Conservation (phyloP, 2,329 filamentous ascomycete genomes). For the Dactylellina leptospora region DNA sequence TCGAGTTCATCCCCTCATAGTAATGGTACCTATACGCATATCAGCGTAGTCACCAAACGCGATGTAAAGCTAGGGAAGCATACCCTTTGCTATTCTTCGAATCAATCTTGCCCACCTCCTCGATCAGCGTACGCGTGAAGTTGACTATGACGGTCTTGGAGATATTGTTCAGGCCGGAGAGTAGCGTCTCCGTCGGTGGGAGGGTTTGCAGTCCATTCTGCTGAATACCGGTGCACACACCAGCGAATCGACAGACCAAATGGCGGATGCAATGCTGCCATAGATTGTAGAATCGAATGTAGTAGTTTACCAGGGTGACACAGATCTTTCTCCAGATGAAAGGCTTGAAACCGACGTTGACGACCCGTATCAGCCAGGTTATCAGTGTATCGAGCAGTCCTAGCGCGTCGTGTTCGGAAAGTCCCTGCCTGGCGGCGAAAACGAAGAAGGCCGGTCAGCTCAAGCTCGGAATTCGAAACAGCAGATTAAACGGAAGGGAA, state of each 20-base stretch:
- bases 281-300: constrained; percentile 72
- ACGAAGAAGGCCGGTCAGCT: constrained; percentile 11
- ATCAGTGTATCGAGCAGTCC: constrained; percentile 71
- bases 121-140: constrained; percentile 71
- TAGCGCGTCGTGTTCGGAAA: constrained; percentile 68
- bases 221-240: constrained; percentile 63
- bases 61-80: constrained; percentile 22
- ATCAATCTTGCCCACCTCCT: constrained; percentile 75
- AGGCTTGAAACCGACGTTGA: constrained; percentile 65
- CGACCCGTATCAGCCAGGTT: constrained; percentile 69
- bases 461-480: background rate
- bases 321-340: constrained; percentile 78
- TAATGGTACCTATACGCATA: constrained; percentile 60
- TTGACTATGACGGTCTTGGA: constrained; percentile 70
- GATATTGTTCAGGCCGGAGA: constrained; percentile 63
- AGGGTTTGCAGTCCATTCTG: constrained; percentile 64
- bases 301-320: constrained; percentile 79
- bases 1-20: constrained; percentile 66
- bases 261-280: constrained; percentile 75
- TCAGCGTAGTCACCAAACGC: constrained; percentile 16
- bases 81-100: constrained; percentile 69
- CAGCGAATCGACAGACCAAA: constrained; percentile 68
- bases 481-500: background rate
- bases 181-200: constrained; percentile 62
- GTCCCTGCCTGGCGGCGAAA: constrained; percentile 58